Conservation (phyloP, 352 stramenopile genomes). For the Pythium volutum region DNA sequence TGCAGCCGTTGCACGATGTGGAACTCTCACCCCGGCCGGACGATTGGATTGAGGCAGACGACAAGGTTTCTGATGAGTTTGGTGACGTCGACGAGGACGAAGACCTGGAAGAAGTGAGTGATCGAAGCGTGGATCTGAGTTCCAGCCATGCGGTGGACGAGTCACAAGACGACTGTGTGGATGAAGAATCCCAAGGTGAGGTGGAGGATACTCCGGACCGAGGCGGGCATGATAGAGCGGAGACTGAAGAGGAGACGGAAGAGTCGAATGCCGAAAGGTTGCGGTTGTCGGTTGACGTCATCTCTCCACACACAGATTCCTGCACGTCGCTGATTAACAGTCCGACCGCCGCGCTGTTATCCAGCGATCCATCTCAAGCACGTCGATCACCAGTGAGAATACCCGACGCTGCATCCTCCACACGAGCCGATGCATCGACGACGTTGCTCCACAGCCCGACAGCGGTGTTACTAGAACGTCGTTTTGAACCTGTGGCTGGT, state of each 20-base stretch:
- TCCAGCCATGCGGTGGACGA: background rate
- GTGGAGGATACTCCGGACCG: background rate
- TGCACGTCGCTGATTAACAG: slow-evolving; percentile 5
- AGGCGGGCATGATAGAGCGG: background rate
- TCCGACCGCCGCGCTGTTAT: background rate
- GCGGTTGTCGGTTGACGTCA: background rate
- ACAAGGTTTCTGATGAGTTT: slow-evolving; percentile 2
- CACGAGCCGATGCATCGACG: background rate
- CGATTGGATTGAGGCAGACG: background rate
- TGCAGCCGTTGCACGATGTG: background rate
- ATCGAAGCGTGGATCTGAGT: background rate
- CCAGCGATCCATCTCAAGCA: background rate
- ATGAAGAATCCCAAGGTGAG: background rate
- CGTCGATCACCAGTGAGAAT: background rate
- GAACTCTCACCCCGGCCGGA: background rate
- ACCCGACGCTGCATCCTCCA: background rate
- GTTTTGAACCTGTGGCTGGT: background rate
- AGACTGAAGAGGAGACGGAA: background rate
- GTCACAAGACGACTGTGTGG: background rate
- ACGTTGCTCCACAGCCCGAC: slow-evolving; percentile 12
- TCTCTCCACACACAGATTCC: background rate
- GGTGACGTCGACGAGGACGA: background rate
- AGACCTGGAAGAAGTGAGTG: background rate
- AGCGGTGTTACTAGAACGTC: background rate
- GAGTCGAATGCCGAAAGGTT: background rate